A percentile compares a stretch with the other conserved stretches of the same genome.
These are phyloP conservation scores for Magnusiomyces paraingens DNA, from an alignment of 1,139 yeast species.

Conservation along the genomic window DNA sequence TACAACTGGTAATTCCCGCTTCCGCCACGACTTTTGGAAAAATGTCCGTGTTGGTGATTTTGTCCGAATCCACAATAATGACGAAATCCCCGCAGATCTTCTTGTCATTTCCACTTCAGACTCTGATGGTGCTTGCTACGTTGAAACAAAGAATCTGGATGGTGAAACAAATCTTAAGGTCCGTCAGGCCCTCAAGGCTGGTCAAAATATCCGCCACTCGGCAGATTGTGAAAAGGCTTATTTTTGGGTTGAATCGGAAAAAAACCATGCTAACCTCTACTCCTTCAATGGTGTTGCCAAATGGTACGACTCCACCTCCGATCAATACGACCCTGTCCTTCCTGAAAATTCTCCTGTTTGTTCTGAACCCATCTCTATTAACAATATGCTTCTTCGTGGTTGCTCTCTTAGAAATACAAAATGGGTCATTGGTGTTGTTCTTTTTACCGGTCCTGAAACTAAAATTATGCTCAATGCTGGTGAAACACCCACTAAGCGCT, in stretches of 20 bases:
- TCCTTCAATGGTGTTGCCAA: conserved; percentile 80
- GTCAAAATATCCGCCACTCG: conserved; percentile 57
- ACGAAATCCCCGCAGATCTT: conserved; percentile 91
- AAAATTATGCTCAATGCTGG: conserved; percentile 94
- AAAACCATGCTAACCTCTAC: conserved; percentile 80
- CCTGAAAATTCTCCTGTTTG: conserved; percentile 22
- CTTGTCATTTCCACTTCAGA: conserved; percentile 77
- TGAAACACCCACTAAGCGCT: conserved; percentile 80
- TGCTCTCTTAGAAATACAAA: conserved; percentile 47
- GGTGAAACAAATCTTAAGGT: conserved; percentile 93
- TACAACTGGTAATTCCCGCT: conserved; percentile 38
- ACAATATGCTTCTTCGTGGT: conserved; percentile 81
- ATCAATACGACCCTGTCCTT: conserved; percentile 25
- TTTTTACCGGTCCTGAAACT: conserved; percentile 86
- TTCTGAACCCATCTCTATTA: conserved; percentile 68
- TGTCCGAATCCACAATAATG: conserved; percentile 75
- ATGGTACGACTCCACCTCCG: conserved; percentile 34
- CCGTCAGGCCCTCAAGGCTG: conserved; percentile 67
- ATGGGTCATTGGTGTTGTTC: conserved; percentile 67
- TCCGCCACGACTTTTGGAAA: conserved; percentile 78
- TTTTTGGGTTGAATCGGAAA: conserved; percentile 86
- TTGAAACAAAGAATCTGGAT: conserved; percentile 91
- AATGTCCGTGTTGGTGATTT: conserved; percentile 85
- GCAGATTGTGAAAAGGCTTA: conserved; percentile 66
- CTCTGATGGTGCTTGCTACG: conserved; percentile 82